phyloP scores from a whole-genome alignment of 306 rosid genomes.

The Lupinus albus region DNA sequence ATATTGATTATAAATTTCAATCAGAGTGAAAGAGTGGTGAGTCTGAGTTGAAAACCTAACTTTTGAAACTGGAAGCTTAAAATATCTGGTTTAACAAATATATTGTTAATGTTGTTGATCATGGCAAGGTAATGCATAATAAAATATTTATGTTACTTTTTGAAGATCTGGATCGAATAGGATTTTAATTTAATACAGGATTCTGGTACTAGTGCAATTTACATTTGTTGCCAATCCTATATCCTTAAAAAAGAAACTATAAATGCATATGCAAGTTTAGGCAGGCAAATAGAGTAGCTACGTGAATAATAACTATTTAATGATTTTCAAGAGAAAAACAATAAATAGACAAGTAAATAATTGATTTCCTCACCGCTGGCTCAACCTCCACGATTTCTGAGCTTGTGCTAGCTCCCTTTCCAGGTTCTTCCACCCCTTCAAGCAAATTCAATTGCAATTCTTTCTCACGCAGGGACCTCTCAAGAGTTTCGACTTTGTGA shows the following conservation, averaged over 20 bases:
- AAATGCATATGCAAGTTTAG: background rate
- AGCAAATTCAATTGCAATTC: constrained; percentile 76
- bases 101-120: constrained; percentile 16
- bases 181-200: constrained; percentile 12
- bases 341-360: constrained; percentile 26
- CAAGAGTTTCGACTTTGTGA: constrained; percentile 63
- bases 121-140: background rate
- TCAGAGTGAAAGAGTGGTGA: constrained; percentile 3
- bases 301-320: constrained; percentile 8
- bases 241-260: background rate
- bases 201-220: constrained; percentile 7
- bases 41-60: background rate
- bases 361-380: constrained; percentile 72
- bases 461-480: constrained; percentile 70
- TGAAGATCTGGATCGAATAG: constrained; percentile 22
- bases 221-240: background rate
- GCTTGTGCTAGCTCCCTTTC: constrained; percentile 50
- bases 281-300: background rate
- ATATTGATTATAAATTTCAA: background rate
- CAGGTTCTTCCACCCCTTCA: constrained; percentile 69
- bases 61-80: constrained; percentile 11
- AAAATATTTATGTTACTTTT: constrained; percentile 13
- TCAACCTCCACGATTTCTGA: constrained; percentile 83
- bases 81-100: background rate
- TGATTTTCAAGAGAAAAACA: constrained; percentile 4